These are phyloP conservation scores for Colletotrichum spinosum DNA, from an alignment of 2,329 filamentous ascomycete genomes.

Conservation along the genomic window DNA sequence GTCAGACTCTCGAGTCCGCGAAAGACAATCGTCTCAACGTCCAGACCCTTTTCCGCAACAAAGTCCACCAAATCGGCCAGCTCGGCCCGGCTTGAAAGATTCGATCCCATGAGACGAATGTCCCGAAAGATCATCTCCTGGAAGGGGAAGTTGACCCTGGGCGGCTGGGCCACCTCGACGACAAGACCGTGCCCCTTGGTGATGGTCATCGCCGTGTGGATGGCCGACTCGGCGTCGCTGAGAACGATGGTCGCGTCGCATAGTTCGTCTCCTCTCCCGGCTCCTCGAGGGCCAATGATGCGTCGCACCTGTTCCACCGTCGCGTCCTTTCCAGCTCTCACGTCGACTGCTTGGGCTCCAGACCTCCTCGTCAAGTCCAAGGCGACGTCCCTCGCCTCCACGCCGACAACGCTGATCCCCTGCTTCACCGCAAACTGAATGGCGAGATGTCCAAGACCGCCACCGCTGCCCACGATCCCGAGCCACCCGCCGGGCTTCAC, in stretches of 20 bases:
- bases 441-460: conserved; percentile 76
- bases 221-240: conserved; percentile 61
- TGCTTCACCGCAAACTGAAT: conserved; percentile 87
- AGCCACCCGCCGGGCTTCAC: conserved; percentile 70
- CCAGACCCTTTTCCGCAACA: conserved; percentile 58
- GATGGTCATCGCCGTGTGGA: conserved; percentile 62
- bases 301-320: conserved; percentile 60
- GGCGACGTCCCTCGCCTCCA: conserved; percentile 72
- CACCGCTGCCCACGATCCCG: conserved; percentile 80
- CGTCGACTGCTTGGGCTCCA: conserved; percentile 66
- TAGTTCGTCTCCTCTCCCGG: conserved; percentile 50
- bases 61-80: conserved; percentile 59
- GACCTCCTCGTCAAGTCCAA: conserved; percentile 57
- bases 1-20: conserved; percentile 63
- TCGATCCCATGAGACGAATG: conserved; percentile 60
- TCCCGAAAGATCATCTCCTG: conserved; percentile 65
- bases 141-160: conserved; percentile 51
- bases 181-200: conserved; percentile 70
- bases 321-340: conserved; percentile 57
- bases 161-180: conserved; percentile 68
- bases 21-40: conserved; percentile 63
- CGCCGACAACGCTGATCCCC: conserved; percentile 78
- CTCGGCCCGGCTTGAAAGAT: conserved; percentile 56
- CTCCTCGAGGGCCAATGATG: conserved; percentile 54
- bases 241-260: conserved; percentile 63